Base-by-base conservation (phyloP, 1,284 basidiomycete species). In the Xanthoconium separans region DNA sequence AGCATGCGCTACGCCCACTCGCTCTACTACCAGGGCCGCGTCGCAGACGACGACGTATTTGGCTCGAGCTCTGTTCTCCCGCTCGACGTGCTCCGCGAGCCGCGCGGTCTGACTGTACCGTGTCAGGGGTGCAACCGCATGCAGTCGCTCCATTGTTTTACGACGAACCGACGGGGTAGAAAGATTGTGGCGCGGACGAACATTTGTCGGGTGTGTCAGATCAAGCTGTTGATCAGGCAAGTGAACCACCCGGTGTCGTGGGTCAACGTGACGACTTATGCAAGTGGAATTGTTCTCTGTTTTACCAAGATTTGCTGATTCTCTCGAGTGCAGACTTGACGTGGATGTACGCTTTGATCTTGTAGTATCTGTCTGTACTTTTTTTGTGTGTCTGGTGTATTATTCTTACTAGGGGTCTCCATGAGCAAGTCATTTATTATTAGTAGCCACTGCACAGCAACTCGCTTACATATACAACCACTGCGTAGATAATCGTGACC, bases 381-480 rank as follows among this genome's bases (percentile, higher is more conserved):
- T 27, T 27, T 27, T 2, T 27, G 6, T 27, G 27, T 27, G 6
- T 27, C 27, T 27, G 27, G 22, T 22, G 22, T 22, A 22, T 22
- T 22, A 4, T n/a, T n/a, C n/a, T n/a, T n/a, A n/a, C n/a, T n/a
- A n/a, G n/a, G n/a, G n/a, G n/a, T n/a, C n/a, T n/a, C n/a, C n/a
- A n/a, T n/a, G n/a, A n/a, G n/a, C n/a, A n/a, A n/a, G n/a, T n/a
- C n/a, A n/a, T n/a, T n/a, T n/a, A n/a, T n/a, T n/a, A n/a, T n/a
- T n/a, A n/a, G n/a, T n/a, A n/a, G n/a, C n/a, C n/a, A n/a, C n/a
- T n/a, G n/a, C n/a, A n/a, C n/a, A n/a, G n/a, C n/a, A n/a, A n/a
- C n/a, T n/a, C n/a, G n/a, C n/a, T n/a, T 69, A 69, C 59, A 65
- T 69, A 68, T 69, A 68, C n/a, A n/a, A n/a, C n/a, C 55, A 49